A percentile compares a stretch with the other conserved stretches of the same genome.
Evolutionary conservation across 192 early-diverging fungal genomes (phyloP).

Genomic region (Coemansia sp.): DNA sequence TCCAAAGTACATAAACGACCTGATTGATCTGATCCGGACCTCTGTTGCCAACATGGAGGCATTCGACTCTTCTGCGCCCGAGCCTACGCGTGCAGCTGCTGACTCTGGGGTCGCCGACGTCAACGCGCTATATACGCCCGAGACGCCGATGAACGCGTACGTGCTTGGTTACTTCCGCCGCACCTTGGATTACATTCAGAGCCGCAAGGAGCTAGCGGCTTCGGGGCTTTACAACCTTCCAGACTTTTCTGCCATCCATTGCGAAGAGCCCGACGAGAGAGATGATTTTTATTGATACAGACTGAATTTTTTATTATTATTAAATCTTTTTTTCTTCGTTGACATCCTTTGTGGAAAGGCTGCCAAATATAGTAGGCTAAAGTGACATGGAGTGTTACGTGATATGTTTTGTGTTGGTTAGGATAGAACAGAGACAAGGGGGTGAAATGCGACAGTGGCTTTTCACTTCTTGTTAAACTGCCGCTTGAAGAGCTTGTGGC

Average conservation of each 20-base stretch:
- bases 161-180: conserved; percentile 69
- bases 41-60: conserved; percentile 66
- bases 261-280: conserved; percentile 30
- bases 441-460: too few species aligned
- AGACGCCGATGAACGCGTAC: conserved; percentile 61
- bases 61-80: conserved; percentile 57
- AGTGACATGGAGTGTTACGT: too few species aligned
- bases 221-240: conserved; percentile 41
- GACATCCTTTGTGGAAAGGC: too few species aligned
- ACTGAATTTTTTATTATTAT: not conserved
- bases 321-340: not conserved
- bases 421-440: too few species aligned
- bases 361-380: too few species aligned
- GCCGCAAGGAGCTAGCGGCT: conserved; percentile 48
- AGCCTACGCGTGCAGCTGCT: conserved; percentile 53
- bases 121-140: conserved; percentile 61
- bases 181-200: conserved; percentile 63
- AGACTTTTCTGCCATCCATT: conserved; percentile 50
- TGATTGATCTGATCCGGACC: conserved; percentile 92
- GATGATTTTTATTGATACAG: conserved; percentile 9
- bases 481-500: conserved; percentile 68
- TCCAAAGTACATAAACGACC: conserved; percentile 86
- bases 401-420: too few species aligned
- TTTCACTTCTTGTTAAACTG: conserved; percentile 40
- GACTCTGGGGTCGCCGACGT: conserved; percentile 52